phyloP scores from a whole-genome alignment of 345 rosid genomes.

The Eucalyptus melliodora region DNA sequence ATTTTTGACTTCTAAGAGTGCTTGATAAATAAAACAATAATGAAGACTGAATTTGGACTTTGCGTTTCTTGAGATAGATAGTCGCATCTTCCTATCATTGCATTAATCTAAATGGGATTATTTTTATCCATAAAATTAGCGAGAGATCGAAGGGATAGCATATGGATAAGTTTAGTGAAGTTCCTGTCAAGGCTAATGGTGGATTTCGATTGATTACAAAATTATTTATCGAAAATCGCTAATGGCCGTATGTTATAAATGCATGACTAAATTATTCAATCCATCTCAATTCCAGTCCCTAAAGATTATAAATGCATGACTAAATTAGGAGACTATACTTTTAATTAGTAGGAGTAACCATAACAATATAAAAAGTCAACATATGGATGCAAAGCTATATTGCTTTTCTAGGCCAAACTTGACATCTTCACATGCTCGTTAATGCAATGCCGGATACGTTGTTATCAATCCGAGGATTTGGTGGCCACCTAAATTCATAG shows the following conservation, averaged over 20 bases:
- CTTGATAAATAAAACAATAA: neutral
- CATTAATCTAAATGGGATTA: neutral
- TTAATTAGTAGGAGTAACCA: neutral
- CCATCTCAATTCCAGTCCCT: neutral
- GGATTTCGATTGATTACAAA: neutral
- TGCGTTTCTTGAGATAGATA: rapidly evolving
- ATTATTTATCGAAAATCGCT: neutral
- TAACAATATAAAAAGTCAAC: neutral
- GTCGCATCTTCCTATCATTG: rapidly evolving
- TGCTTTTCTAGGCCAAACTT: neutral
- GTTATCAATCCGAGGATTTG: neutral
- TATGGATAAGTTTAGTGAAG: rapidly evolving
- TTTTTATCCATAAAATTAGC: neutral
- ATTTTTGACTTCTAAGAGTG: neutral
- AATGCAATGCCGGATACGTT: neutral
- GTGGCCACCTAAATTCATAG: neutral
- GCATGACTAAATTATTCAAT: neutral
- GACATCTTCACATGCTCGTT: neutral
- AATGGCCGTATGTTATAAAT: rapidly evolving
- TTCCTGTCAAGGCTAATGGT: neutral
- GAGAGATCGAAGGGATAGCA: neutral
- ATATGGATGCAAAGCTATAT: neutral
- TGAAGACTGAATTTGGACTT: neutral
- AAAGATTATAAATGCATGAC: neutral
- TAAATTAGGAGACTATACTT: neutral